Conservation (phyloP, 1,284 basidiomycete genomes). For the Tylopilus orsonianus region DNA sequence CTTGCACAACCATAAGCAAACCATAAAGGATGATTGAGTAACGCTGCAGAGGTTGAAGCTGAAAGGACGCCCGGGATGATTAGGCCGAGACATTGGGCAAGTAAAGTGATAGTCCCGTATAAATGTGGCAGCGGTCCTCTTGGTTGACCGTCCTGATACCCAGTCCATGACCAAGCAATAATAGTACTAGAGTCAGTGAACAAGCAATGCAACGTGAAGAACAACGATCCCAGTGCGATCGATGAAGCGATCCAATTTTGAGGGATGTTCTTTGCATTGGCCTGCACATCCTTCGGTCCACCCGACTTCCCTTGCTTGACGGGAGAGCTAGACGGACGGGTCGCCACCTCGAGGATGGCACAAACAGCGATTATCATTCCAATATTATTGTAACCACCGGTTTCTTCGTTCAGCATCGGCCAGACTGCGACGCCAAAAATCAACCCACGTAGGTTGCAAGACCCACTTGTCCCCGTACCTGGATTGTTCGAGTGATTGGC, state of each 20-base stretch:
- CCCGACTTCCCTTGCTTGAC: conserved; percentile 13
- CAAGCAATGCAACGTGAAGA: conserved; percentile 80
- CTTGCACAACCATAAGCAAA: conserved; percentile 51
- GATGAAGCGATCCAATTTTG: conserved; percentile 48
- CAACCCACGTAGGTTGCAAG: neutral
- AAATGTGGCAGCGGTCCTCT: conserved; percentile 76
- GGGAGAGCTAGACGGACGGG: conserved; percentile 32
- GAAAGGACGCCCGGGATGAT: conserved; percentile 42
- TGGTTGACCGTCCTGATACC: conserved; percentile 62
- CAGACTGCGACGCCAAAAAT: conserved; percentile 55
- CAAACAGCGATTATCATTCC: conserved; percentile 55
- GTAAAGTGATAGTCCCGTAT: conserved; percentile 69
- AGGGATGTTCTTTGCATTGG: conserved; percentile 16
- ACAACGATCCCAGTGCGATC: conserved; percentile 68
- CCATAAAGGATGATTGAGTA: conserved; percentile 49
- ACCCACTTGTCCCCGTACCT: conserved; percentile 38
- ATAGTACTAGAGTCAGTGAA: conserved; percentile 82
- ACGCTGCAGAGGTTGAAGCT: conserved; percentile 17
- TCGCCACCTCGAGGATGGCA: conserved; percentile 50
- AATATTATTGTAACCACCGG: conserved; percentile 73
- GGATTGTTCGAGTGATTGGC: conserved; percentile 83
- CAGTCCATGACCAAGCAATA: conserved; percentile 90
- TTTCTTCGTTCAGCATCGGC: conserved; percentile 70
- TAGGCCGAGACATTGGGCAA: conserved; percentile 63
- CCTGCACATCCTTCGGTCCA: conserved; percentile 5